phyloP scores from a whole-genome alignment of 192 early-diverging fungal species.

The Phlyctochytrium bullatum region DNA sequence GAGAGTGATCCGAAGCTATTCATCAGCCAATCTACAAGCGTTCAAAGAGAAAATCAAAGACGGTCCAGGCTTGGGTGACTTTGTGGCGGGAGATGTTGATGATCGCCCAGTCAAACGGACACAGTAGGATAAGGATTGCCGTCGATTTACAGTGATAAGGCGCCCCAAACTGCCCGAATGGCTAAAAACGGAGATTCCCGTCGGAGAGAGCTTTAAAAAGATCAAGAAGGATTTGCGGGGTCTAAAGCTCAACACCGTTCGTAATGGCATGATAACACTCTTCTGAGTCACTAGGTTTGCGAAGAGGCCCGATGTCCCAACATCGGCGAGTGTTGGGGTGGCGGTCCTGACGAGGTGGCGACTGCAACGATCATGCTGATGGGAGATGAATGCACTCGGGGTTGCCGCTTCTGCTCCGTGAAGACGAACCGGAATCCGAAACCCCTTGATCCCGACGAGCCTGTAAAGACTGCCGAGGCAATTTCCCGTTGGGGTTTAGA shows the following conservation, averaged over 20 bases:
- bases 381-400: constrained; percentile 97
- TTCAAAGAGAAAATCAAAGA: constrained; percentile 44
- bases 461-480: constrained; percentile 88
- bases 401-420: constrained; percentile 97
- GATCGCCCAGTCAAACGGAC: no score
- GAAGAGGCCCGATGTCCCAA: constrained; percentile 98
- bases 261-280: not conserved
- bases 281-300: constrained; percentile 60
- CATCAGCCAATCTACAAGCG: not conserved
- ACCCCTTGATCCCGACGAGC: constrained; percentile 85
- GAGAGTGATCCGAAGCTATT: no score
- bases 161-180: constrained; percentile 71
- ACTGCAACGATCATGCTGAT: constrained; percentile 97
- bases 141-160: not conserved
- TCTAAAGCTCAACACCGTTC: constrained; percentile 85
- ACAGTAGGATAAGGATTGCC: no score
- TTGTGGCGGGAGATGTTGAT: constrained; percentile 32
- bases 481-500: constrained; percentile 93
- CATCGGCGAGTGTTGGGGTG: constrained; percentile 99
- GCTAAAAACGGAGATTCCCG: constrained; percentile 92
- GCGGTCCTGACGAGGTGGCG: constrained; percentile 89
- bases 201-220: constrained; percentile 70
- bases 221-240: constrained; percentile 93
- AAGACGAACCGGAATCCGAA: constrained; percentile 87
- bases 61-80: constrained; percentile 53